Conservation (phyloP, 192 early-diverging fungal genomes). For the Podila minutissima region DNA sequence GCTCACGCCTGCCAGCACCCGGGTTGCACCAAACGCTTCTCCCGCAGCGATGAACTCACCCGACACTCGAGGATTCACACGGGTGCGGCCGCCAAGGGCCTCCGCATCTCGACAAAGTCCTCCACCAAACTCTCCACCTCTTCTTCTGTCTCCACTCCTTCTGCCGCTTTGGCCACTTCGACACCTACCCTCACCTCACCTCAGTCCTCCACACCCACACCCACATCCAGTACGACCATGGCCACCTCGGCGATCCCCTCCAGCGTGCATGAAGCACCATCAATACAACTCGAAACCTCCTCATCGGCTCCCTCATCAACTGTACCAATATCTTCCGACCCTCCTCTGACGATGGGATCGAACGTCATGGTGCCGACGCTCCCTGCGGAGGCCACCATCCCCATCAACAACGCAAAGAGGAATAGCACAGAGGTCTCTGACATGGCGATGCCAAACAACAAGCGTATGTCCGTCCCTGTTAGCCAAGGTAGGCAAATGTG, state of each 20-base stretch:
- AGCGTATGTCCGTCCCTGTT: not conserved
- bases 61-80: slow-evolving; percentile 73
- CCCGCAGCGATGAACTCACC: slow-evolving; percentile 73
- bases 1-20: slow-evolving; percentile 80
- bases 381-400: not conserved
- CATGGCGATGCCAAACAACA: not conserved
- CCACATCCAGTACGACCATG: not conserved
- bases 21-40: slow-evolving; percentile 72
- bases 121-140: slow-evolving; percentile 1
- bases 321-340: not conserved
- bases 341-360: not conserved
- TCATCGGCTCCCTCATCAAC: not conserved
- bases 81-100: slow-evolving; percentile 25
- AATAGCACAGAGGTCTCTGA: too few species aligned
- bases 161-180: not conserved
- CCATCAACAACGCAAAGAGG: not conserved
- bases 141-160: slow-evolving; percentile 1
- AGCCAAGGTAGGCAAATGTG: not conserved
- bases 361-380: not conserved
- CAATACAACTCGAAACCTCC: not conserved
- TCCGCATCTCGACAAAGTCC: not conserved
- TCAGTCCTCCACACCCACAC: not conserved
- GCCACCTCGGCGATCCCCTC: not conserved
- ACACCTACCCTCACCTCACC: slow-evolving; percentile 1
- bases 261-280: not conserved